Evolutionary conservation across 306 rosid genomes (phyloP), one percentile per base, ranked within the genome.

Genomic region (Comarum palustre): DNA sequence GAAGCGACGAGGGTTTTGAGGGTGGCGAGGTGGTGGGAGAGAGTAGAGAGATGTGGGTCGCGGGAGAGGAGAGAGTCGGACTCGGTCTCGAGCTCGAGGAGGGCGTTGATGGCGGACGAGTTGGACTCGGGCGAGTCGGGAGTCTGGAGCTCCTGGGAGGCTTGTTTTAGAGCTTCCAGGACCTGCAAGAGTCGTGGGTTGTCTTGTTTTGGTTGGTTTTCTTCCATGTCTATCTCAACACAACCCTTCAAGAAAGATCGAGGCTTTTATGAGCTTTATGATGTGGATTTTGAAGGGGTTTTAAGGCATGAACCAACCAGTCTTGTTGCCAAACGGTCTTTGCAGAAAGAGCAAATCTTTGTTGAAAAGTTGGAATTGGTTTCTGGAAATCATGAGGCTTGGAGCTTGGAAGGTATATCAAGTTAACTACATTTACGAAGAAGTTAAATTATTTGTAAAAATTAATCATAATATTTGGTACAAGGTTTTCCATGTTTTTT

Each of bases 161-260:
- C 98, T 82, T 91, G 87, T 83, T 94, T 94, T 0, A 94, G 86
- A 55, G 97, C 98, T 81, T 94, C 87, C 0, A 94, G 87, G 36
- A 91, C 97, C 59, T 85, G 73, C 1, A 94, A 73, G 10, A 91
- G 83, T 69, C 83, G 80, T 5, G 87, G 85, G 24, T 57, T 20
- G 4, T 85, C 88, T 19, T 62, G 80, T 48, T 69, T 79, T 45
- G 64, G 54, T 32, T 75, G 45, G 6, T 8, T 8, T 39, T 71
- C 85, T 47, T 80, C 93, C 93, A 87, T 87, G 85, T 74, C n/a
- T 68, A 9, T 72, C 27, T 36, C 0, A 36, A 14, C 5, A 5
- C 22, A 15, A 31, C 0, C 8, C 6, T 11, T 6, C 11, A 22
- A 22, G 16, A 54, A 54, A 39, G 75, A 54, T 22, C 9, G 51